Evolutionary conservation across 1,284 basidiomycete species (phyloP), one percentile per base, ranked within the genome.

Genomic region (Butyriboletus appendiculatus): DNA sequence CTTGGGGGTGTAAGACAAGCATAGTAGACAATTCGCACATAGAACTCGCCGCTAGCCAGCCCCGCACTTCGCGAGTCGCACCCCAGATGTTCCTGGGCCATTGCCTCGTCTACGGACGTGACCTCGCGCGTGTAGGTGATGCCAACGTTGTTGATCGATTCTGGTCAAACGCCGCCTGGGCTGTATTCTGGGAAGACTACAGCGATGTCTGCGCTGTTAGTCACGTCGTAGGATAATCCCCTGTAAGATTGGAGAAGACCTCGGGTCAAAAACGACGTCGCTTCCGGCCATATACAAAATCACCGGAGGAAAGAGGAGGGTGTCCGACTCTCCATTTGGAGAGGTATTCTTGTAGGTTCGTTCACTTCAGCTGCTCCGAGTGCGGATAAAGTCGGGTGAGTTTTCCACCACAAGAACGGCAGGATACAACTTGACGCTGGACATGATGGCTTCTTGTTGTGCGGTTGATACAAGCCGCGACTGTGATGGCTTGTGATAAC

Each of bases 391-490:
- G 8, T 16, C n/a, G 6, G 8, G 18, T 51, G 34, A 53, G 38
- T 2, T 15, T 24, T 12, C 14, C 11, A 18, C 11, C 9, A 22
- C 6, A 26, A 2, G 15, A 14, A 33, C 4, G 14, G 12, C 10
- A 24, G 18, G 11, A 15, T 24, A n/a, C 20, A 18, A 45, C 56
- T 52, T 62, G 50, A 39, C 28, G 30, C 43, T 18, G 4, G 33
- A 15, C 42, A 41, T 35, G 26, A 32, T 32, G 10, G 4, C 24
- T 12, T 18, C 22, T 33, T 10, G 32, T 11, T 26, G 16, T 26
- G 24, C 24, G 5, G 15, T 16, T 18, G 38, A 42, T 34, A 39
- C 26, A 11, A 26, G 6, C 9, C 14, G 18, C 12, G 28, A 22
- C 26, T 9, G 22, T 14, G 26, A 41, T 37, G 32, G 11, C 12